Conservation (phyloP, 139 green algal genomes). For the Volvox reticuliferus region DNA sequence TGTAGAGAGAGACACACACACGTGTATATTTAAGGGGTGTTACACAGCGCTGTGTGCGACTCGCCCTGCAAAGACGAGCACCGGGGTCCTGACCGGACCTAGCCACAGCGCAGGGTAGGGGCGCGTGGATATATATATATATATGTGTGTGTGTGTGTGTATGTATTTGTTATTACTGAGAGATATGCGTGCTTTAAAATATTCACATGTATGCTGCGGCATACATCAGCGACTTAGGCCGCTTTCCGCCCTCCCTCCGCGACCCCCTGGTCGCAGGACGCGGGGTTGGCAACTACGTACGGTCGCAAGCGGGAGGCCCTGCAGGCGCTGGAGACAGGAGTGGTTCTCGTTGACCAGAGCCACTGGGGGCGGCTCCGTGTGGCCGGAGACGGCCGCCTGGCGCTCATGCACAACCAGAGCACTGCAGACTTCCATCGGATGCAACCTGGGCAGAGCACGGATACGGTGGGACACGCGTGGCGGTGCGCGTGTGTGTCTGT, state of each 20-base stretch:
- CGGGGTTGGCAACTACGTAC: constrained; percentile 68
- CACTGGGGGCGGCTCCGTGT: constrained; percentile 84
- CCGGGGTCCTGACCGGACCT: too few species aligned
- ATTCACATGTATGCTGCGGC: too few species aligned
- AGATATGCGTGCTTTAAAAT: too few species aligned
- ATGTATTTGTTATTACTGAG: too few species aligned
- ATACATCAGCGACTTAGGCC: too few species aligned
- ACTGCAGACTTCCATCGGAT: constrained; percentile 70
- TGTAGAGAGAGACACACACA: too few species aligned
- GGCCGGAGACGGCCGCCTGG: constrained; percentile 61
- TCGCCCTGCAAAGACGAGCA: too few species aligned
- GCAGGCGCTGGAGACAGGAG: constrained; percentile 61
- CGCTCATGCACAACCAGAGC: constrained; percentile 82
- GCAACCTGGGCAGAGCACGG: constrained; percentile 53
- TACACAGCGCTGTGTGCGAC: too few species aligned
- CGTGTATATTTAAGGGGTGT: too few species aligned
- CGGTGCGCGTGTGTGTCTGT: too few species aligned
- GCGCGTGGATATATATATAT: background rate
- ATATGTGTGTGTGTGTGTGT: background rate
- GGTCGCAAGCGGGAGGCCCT: constrained; percentile 67
- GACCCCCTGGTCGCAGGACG: constrained; percentile 47
- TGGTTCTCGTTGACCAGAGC: constrained; percentile 78
- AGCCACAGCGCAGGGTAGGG: too few species aligned
- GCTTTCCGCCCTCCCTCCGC: too few species aligned
- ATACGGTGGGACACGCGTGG: background rate